Percentiles rank a stretch among this genome's conserved stretches.
phyloP scores from a whole-genome alignment of 345 rosid genomes.

The Cardamine resedifolia region DNA sequence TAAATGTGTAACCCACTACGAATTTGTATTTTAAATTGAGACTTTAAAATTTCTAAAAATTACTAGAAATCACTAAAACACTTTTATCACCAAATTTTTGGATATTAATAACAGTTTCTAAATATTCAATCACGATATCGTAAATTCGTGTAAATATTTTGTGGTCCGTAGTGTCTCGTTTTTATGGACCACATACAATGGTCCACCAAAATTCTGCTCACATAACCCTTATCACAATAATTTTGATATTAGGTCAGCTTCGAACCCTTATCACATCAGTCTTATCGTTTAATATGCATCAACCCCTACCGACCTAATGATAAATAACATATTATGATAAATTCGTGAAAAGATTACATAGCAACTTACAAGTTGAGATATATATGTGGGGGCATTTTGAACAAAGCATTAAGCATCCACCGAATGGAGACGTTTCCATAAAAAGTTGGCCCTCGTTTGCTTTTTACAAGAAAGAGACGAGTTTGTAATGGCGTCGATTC shows the following conservation, averaged over 20 bases:
- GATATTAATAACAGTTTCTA: neutral
- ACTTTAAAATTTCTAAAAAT: neutral
- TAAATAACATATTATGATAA: neutral
- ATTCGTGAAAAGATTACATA: neutral
- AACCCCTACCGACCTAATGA: neutral
- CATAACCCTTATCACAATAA: slow-evolving; percentile 24
- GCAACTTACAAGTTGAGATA: slow-evolving; percentile 11
- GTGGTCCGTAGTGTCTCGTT: slow-evolving; percentile 5
- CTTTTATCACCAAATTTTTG: neutral
- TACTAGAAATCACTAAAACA: neutral
- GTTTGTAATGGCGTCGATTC: slow-evolving; percentile 24
- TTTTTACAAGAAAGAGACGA: slow-evolving; percentile 22
- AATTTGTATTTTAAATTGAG: neutral
- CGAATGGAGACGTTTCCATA: slow-evolving; percentile 21
- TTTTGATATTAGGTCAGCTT: neutral
- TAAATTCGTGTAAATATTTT: neutral
- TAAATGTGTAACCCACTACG: neutral
- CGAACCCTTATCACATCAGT: slow-evolving; percentile 10
- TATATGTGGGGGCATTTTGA: slow-evolving; percentile 23
- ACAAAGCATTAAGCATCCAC: slow-evolving; percentile 31
- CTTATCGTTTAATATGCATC: slow-evolving; percentile 9
- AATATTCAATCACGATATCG: neutral
- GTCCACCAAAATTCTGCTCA: slow-evolving; percentile 19
- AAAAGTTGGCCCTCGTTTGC: slow-evolving; percentile 21
- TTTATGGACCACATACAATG: slow-evolving; percentile 32